Conservation (phyloP, 129 eudicot genomes). For the Dittrichia graveolens region DNA sequence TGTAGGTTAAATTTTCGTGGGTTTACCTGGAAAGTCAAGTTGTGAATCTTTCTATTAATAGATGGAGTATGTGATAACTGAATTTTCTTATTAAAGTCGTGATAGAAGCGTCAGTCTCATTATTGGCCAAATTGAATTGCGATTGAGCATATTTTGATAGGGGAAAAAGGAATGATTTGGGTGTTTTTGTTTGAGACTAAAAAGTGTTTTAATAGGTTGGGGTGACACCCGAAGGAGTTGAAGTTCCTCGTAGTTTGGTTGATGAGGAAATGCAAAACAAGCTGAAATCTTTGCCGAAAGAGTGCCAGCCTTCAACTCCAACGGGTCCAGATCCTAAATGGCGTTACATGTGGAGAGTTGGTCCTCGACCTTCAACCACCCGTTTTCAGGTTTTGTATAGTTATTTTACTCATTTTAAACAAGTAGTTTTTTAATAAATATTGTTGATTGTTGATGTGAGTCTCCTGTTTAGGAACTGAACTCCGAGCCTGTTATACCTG, state of each 20-base stretch:
- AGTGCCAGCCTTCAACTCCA: constrained; percentile 64
- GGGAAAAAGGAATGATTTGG: not conserved
- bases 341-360: constrained; percentile 99
- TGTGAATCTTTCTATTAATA: too few relatives aligned
- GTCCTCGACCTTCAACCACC: constrained; percentile 88
- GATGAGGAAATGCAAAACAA: constrained; percentile 83
- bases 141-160: not conserved
- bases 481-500: constrained; percentile 93
- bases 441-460: constrained; percentile 10
- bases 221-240: constrained; percentile 97
- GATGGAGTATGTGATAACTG: not conserved
- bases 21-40: too few relatives aligned
- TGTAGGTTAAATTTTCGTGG: too few relatives aligned
- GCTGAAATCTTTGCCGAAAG: constrained; percentile 69
- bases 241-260: constrained; percentile 94
- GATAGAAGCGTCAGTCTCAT: not conserved
- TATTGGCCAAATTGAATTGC: not conserved
- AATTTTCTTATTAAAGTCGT: not conserved
- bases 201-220: constrained; percentile 62
- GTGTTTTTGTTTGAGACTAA: constrained; percentile 2
- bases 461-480: constrained; percentile 65
- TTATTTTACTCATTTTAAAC: not conserved
- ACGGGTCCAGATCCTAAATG: constrained; percentile 94
- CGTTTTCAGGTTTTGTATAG: constrained; percentile 60
- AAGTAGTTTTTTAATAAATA: not conserved